Evolutionary conservation across 1,284 basidiomycete genomes (phyloP), one percentile per base, ranked within the genome.

Genomic region (Melanopsichium pennsylvanicum): DNA sequence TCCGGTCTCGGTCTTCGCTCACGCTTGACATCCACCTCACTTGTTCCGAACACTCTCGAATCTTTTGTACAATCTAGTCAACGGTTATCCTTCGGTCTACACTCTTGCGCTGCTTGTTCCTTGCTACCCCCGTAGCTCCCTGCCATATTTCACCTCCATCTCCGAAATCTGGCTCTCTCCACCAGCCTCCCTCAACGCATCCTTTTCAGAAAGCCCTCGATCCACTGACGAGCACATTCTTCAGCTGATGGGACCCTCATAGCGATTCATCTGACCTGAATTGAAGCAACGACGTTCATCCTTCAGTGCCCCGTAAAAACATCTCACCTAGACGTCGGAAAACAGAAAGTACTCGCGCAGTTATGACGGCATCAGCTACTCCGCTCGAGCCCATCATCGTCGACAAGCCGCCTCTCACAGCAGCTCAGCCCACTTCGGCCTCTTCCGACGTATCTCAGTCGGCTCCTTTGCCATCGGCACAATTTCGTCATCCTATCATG

Each of bases 341-440:
- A n/a, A n/a, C n/a, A n/a, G n/a, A 37, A 18, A 5, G 38, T 11
- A 10, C 4, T 19, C 26, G 32, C 9, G 15, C 37, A 29, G 46
- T 16, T 13, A 56, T 50, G 47, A 45, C 51, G n/a, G 34, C 47
- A 7, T 36, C 60, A 4, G 39, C 52, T 15, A 34, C 60, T 21
- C 60, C 38, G 6, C 40, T 51, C 36, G 37, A 51, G 29, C 60
- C 60, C 31, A 56, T 57, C 48, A 41, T 47, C 27, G 52, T 57
- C 21, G 48, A 54, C 41, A 44, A 57, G 36, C 32, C 37, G 15
- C 36, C 45, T 1, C 10, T 25, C 19, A 41, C 23, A 29, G 36
- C 36, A 13, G 21, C 38, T 6, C 56, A 42, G 19, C 37, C 47
- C 34, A n/a, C 21, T n/a, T 50, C 47, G 26, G 45, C 45, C 6